A percentile compares a stretch with the other conserved stretches of the same genome.
Conservation (phyloP, 345 rosid genomes). For the Gossypium rotundifolium region DNA sequence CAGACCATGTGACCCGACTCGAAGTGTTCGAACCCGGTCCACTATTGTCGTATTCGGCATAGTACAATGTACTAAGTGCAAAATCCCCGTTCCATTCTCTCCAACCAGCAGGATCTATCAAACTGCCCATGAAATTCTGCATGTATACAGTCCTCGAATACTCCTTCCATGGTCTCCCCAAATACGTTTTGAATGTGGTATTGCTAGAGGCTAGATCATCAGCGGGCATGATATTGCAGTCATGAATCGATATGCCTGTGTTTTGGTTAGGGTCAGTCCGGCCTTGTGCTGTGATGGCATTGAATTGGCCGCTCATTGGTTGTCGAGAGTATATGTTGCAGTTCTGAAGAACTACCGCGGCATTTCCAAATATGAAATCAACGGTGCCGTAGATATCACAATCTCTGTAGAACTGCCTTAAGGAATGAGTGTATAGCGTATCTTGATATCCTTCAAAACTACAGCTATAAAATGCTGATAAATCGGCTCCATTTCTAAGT, state of each 20-base stretch:
- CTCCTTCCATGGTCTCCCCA: slow-evolving; percentile 91
- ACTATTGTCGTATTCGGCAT: slow-evolving; percentile 58
- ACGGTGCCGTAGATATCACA: slow-evolving; percentile 88
- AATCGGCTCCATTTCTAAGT: slow-evolving; percentile 59
- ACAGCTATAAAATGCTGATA: slow-evolving; percentile 72
- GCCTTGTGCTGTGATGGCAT: slow-evolving; percentile 90
- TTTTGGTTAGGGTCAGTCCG: slow-evolving; percentile 76
- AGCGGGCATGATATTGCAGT: slow-evolving; percentile 55
- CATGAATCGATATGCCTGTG: slow-evolving; percentile 71
- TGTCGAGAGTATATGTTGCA: slow-evolving; percentile 68
- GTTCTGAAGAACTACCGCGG: slow-evolving; percentile 71
- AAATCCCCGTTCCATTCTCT: slow-evolving; percentile 52
- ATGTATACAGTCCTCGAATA: slow-evolving; percentile 67
- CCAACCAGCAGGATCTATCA: slow-evolving; percentile 77
- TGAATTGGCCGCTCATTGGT: slow-evolving; percentile 68
- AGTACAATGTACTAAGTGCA: slow-evolving; percentile 62
- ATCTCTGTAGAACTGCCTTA: slow-evolving; percentile 78
- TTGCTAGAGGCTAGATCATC: slow-evolving; percentile 52
- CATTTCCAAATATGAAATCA: slow-evolving; percentile 90
- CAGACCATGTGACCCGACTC: slow-evolving; percentile 61
- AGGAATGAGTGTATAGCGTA: slow-evolving; percentile 67
- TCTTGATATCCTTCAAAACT: slow-evolving; percentile 90
- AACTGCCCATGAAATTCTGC: slow-evolving; percentile 41
- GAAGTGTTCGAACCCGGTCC: slow-evolving; percentile 64
- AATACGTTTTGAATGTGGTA: slow-evolving; percentile 39